phyloP scores from a whole-genome alignment of 345 rosid species.

The Euphorbia pulcherrima region DNA sequence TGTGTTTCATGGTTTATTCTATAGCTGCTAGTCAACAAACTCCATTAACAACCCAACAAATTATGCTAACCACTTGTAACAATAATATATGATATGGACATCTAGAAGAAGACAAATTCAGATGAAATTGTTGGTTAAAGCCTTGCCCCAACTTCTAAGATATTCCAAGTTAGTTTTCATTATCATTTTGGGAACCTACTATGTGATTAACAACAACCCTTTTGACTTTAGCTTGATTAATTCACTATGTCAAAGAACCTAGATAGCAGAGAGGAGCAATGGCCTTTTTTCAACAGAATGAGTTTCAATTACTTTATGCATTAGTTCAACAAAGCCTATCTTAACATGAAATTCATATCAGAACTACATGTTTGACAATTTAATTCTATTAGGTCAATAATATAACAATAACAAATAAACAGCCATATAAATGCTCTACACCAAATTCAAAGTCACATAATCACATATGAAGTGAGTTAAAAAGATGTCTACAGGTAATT shows the following conservation, averaged over 20 bases:
- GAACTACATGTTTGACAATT: conserved; percentile 3
- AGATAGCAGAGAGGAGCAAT: background rate
- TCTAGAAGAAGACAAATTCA: background rate
- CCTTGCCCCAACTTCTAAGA: background rate
- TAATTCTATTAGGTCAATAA: background rate
- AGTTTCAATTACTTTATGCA: background rate
- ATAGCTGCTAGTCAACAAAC: background rate
- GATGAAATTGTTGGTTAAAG: background rate
- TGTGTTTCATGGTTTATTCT: background rate
- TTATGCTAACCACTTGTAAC: background rate
- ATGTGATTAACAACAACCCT: background rate
- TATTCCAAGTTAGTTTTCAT: background rate
- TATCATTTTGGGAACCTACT: background rate
- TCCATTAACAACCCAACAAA: background rate
- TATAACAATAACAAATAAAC: background rate
- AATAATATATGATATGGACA: background rate
- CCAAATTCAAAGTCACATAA: conserved; percentile 14
- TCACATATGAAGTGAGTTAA: conserved; percentile 2
- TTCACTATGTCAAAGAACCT: background rate
- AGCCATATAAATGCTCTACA: conserved; percentile 3
- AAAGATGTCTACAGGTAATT: background rate
- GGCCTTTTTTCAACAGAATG: background rate
- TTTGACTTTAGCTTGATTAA: background rate
- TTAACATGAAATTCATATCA: background rate
- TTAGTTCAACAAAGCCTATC: conserved; percentile 2